Percentiles rank a stretch among this genome's conserved stretches.
These are phyloP conservation scores for Torulaspora globosa DNA, from an alignment of 1,139 yeast species.

Conservation along the genomic window DNA sequence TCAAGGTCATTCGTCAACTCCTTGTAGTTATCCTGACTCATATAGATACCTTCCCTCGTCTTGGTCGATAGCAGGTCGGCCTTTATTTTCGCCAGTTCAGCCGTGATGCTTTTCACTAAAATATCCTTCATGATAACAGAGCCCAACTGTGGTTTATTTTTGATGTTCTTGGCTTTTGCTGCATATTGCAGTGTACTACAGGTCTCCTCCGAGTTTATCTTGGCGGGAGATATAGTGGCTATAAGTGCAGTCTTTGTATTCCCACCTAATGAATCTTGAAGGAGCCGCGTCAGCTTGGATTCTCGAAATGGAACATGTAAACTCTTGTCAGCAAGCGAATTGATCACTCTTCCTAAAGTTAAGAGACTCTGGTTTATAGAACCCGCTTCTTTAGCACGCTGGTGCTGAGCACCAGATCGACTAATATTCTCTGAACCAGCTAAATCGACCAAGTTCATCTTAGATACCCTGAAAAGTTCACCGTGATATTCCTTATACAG, in stretches of 20 bases:
- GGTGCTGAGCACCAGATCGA: slow-evolving; percentile 55
- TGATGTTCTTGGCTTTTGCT: slow-evolving; percentile 59
- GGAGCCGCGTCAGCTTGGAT: slow-evolving; percentile 57
- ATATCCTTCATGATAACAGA: slow-evolving; percentile 48
- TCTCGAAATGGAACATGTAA: slow-evolving; percentile 61
- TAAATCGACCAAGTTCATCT: slow-evolving; percentile 70
- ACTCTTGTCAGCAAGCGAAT: slow-evolving; percentile 45
- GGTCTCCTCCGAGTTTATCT: slow-evolving; percentile 57
- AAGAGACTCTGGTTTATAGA: slow-evolving; percentile 62
- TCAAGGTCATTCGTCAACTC: slow-evolving; percentile 46
- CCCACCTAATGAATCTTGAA: slow-evolving; percentile 66
- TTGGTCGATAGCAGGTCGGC: slow-evolving; percentile 59
- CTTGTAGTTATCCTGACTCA: slow-evolving; percentile 56
- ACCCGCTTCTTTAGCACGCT: slow-evolving; percentile 65
- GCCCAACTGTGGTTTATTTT: slow-evolving; percentile 56
- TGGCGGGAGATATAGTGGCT: slow-evolving; percentile 67
- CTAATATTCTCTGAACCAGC: slow-evolving; percentile 74
- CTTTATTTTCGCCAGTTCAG: slow-evolving; percentile 52
- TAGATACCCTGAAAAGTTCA: slow-evolving; percentile 50
- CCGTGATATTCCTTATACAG: slow-evolving; percentile 46
- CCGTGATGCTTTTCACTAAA: slow-evolving; percentile 52
- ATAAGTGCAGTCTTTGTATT: slow-evolving; percentile 61
- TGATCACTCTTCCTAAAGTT: slow-evolving; percentile 63
- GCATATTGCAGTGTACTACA: slow-evolving; percentile 63
- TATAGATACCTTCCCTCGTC: slow-evolving; percentile 57